These are phyloP conservation scores for Emmonsia crescens DNA, from an alignment of 2,329 filamentous ascomycete species.

Conservation along the genomic window DNA sequence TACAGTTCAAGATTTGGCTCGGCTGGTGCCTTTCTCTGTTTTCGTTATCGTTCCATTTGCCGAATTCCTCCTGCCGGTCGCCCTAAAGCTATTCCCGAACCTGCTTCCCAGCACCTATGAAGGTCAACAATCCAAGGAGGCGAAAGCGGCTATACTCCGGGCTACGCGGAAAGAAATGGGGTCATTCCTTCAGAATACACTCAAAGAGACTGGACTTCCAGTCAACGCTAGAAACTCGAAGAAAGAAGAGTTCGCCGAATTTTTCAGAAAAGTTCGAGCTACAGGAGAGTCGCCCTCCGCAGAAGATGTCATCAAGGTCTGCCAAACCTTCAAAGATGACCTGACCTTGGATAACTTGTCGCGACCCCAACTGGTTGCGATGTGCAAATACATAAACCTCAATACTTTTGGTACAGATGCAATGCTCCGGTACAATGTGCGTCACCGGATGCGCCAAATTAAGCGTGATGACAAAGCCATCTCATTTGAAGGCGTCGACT, in stretches of 20 bases:
- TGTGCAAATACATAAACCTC: conserved; percentile 97
- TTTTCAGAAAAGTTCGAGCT: conserved; percentile 90
- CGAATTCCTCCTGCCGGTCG: conserved; percentile 81
- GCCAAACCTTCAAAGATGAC: conserved; percentile 98
- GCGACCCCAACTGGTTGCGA: conserved; percentile 86
- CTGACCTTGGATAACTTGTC: conserved; percentile 94
- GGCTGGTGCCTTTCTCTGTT: conserved; percentile 88
- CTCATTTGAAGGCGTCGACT: conserved; percentile 84
- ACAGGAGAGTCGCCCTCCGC: conserved; percentile 83
- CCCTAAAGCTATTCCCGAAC: conserved; percentile 92
- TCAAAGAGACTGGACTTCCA: conserved; percentile 87
- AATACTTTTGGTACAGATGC: conserved; percentile 95
- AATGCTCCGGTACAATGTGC: conserved; percentile 94
- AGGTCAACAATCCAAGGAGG: conserved; percentile 78
- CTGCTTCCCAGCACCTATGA: conserved; percentile 96
- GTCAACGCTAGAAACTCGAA: conserved; percentile 74
- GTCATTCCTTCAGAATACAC: conserved; percentile 72
- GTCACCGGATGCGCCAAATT: conserved; percentile 97
- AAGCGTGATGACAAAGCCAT: conserved; percentile 96
- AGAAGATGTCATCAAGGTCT: conserved; percentile 94
- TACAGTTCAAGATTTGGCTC: conserved; percentile 86
- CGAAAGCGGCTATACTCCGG: conserved; percentile 70
- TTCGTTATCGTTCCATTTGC: conserved; percentile 96
- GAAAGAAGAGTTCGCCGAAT: conserved; percentile 87
- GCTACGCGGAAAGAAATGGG: conserved; percentile 90